A percentile compares a stretch with the other conserved stretches of the same genome.
Evolutionary conservation across 2,329 filamentous ascomycete genomes (phyloP).

Genomic region (Penicillium paneum): DNA sequence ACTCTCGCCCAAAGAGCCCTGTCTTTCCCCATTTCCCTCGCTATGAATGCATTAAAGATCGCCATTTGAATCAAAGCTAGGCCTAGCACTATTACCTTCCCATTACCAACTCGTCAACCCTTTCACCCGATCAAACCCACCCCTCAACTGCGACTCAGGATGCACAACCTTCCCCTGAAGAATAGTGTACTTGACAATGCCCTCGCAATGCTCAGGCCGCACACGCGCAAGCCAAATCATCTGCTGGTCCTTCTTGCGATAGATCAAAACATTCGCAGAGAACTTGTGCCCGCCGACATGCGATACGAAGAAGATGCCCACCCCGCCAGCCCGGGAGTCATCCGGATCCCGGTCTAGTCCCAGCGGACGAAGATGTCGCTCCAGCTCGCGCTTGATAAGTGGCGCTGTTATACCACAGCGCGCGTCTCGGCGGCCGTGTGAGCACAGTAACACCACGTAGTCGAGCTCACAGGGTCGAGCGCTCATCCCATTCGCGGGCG

Average conservation of each 20-base stretch:
- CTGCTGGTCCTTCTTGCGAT: conserved; percentile 54
- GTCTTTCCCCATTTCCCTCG: no score
- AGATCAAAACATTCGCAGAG: conserved; percentile 84
- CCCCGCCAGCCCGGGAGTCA: conserved; percentile 78
- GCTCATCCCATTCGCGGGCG: conserved; percentile 33
- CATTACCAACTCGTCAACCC: conserved; percentile 63
- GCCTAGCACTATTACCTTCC: not conserved
- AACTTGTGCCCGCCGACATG: conserved; percentile 95
- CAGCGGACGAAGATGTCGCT: conserved; percentile 74
- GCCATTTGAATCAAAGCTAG: not conserved
- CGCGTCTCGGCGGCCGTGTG: conserved; percentile 81
- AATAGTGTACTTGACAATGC: conserved; percentile 78
- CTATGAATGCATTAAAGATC: not conserved
- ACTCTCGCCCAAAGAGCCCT: not conserved
- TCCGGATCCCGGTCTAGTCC: conserved; percentile 77
- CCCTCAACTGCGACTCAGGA: conserved; percentile 74
- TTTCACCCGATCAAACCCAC: conserved; percentile 74
- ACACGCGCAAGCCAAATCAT: conserved; percentile 84
- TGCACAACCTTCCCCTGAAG: conserved; percentile 87
- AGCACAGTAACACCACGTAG: conserved; percentile 83
- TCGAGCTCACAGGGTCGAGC: conserved; percentile 69
- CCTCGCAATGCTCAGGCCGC: conserved; percentile 82
- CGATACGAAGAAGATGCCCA: conserved; percentile 86
- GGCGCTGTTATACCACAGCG: conserved; percentile 88
- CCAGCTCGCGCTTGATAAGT: conserved; percentile 73